Base-by-base conservation (phyloP, 23 red algal genomes). In the Gracilaria domingensis region DNA sequence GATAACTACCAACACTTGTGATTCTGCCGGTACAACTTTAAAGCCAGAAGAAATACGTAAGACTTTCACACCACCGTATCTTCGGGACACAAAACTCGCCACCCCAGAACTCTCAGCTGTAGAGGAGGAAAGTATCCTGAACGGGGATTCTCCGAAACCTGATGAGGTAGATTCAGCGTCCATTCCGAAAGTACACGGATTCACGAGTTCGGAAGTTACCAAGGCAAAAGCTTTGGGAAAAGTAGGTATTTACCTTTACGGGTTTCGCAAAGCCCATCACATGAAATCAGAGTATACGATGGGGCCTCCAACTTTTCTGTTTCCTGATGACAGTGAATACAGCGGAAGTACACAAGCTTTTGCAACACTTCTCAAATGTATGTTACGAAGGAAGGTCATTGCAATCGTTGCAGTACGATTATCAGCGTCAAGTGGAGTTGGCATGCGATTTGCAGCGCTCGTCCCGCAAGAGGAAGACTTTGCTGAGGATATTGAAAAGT, bases 371-470 rank as follows among this genome's bases (percentile, higher is more conserved):
- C 73, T 80, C 48, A 87, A 85, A 37, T 81, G 91, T 53, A 87
- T 85, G 81, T 34, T 94, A 29, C 32, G 38, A 51, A 39, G 51
- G 66, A 81, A 81, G 29, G 83, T 86, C 34, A 74, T 94, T 6
- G 74, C 53, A 42, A 59, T 94, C 61, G 91, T 86, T 8, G 53
- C 81, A 1, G 80, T 84, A 20, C n/a, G 91, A 55, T 21, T 79
- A 14, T 67, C 47, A 20, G 81, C 44, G 35, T 35, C 35, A 14
- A 87, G 34, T 29, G 82, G 66, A 7, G 57, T 18, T 44, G 91
- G 91, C 0, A 77, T 86, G 65, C 59, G 94, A 34, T 87, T 96
- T 60, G 86, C 55, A 12, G 94, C 86, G 4, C 87, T 96, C 28
- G 66, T 96, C 8, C 86, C 94, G 18, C 85, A 89, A 64, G 49